A percentile compares a stretch with the other conserved stretches of the same genome.
phyloP scores from a whole-genome alignment of 768 basidiomycete species.

The Dentipellis fragilis region DNA sequence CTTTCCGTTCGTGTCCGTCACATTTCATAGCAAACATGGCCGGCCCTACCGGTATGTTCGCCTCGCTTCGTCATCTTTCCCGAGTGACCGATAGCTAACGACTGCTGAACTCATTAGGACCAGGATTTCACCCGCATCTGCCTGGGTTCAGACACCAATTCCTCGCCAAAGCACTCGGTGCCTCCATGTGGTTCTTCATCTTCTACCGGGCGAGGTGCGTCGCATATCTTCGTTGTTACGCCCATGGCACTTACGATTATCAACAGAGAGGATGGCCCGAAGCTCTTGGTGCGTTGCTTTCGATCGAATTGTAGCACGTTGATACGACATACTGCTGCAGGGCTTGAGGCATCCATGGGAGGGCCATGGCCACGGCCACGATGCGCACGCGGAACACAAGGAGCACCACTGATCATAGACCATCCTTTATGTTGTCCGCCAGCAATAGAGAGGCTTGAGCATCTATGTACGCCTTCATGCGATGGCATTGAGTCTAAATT shows the following conservation, averaged over 20 bases:
- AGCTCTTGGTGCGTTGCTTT: conserved; percentile 21
- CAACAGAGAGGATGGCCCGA: conserved; percentile 29
- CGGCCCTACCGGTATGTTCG: conserved; percentile 8
- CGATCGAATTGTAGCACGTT: not conserved
- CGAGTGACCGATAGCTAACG: not conserved
- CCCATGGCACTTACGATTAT: not conserved
- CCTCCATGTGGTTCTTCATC: conserved; percentile 98
- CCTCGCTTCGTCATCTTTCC: too few relatives aligned
- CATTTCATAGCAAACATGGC: conserved; percentile 3
- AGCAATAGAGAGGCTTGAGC: not conserved
- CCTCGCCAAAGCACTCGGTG: conserved; percentile 78
- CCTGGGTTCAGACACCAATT: conserved; percentile 69
- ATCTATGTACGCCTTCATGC: too few relatives aligned
- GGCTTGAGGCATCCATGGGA: conserved; percentile 51
- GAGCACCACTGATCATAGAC: conserved; percentile 24
- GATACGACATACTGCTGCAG: conserved; percentile 11
- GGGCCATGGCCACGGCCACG: conserved; percentile 41
- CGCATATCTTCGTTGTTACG: not conserved
- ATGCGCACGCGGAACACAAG: conserved; percentile 28
- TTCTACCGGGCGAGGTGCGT: conserved; percentile 90
- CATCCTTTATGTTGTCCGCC: not conserved
- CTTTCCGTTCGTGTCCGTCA: not conserved
- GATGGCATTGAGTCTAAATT: too few relatives aligned
- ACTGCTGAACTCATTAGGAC: conserved; percentile 25
- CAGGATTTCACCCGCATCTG: conserved; percentile 86